A percentile compares a stretch with the other conserved stretches of the same genome.
Evolutionary conservation across 1,284 basidiomycete genomes (phyloP).

Genomic region (Sporisorium graminicola): DNA sequence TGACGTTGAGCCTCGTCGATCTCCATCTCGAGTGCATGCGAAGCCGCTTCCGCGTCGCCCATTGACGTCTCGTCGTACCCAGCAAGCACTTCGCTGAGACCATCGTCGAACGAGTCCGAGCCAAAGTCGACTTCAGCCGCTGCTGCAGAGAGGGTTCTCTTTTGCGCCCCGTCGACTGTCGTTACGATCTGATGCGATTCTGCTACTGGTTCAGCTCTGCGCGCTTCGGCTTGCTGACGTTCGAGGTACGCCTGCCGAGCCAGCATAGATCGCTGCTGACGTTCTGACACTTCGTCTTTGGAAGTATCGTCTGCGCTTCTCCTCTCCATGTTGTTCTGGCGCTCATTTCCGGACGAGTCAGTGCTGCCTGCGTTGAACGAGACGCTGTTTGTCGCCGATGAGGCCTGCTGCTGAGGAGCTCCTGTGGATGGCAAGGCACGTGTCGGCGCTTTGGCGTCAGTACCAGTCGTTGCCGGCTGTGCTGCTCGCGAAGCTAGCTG

Average conservation of each 20-base stretch:
- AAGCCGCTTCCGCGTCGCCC: constrained; percentile 42
- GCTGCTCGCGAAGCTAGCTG: constrained; percentile 1
- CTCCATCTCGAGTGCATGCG: constrained; percentile 47
- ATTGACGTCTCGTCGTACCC: constrained; percentile 43
- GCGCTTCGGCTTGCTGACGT: constrained; percentile 32
- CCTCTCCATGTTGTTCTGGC: neutral
- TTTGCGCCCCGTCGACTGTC: constrained; percentile 1
- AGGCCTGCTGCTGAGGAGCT: neutral
- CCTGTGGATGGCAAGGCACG: neutral
- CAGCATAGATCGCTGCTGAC: constrained; percentile 41
- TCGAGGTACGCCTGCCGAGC: constrained; percentile 42
- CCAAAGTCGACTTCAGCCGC: constrained; percentile 26
- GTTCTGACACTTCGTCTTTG: constrained; percentile 19
- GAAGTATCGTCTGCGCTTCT: neutral
- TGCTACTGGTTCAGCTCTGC: neutral
- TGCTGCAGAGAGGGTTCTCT: neutral
- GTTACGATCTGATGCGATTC: constrained; percentile 5
- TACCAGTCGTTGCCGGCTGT: neutral
- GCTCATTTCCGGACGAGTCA: neutral
- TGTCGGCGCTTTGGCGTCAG: neutral
- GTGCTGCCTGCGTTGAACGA: neutral
- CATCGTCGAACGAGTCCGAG: constrained; percentile 43
- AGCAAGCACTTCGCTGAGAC: constrained; percentile 29
- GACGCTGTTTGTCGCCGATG: neutral
- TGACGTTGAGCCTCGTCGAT: constrained; percentile 17